Evolutionary conservation across 1,284 basidiomycete species (phyloP).

Genomic region (Xerocomus amazonicus): DNA sequence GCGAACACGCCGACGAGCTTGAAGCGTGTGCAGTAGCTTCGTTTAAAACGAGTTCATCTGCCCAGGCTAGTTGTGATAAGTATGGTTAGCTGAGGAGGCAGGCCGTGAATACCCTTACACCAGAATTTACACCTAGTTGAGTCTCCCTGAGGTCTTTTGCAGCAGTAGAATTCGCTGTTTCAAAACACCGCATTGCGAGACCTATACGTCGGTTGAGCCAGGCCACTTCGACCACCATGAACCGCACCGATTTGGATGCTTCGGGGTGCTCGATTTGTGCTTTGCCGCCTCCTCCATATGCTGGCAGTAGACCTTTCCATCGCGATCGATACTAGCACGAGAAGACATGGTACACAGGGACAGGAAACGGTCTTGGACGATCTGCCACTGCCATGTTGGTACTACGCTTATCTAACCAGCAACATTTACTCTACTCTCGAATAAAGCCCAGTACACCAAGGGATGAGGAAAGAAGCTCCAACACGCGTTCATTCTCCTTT

Average conservation of each 20-base stretch:
- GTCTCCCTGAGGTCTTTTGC: constrained; percentile 15
- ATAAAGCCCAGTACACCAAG: constrained; percentile 73
- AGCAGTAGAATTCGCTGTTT: constrained; percentile 27
- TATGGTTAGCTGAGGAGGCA: not conserved
- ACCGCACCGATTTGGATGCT: constrained; percentile 24
- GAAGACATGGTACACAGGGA: constrained; percentile 16
- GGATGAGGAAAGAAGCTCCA: constrained; percentile 68
- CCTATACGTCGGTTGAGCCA: not conserved
- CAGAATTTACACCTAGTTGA: constrained; percentile 20
- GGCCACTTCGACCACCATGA: not conserved
- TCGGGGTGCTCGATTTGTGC: constrained; percentile 17
- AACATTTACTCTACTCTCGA: constrained; percentile 39
- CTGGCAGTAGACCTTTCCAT: constrained; percentile 25
- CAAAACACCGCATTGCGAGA: not conserved
- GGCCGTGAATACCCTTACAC: constrained; percentile 11
- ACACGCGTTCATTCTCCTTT: constrained; percentile 68
- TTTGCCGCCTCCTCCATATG: constrained; percentile 27
- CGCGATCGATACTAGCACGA: constrained; percentile 3
- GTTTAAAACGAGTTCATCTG: constrained; percentile 11
- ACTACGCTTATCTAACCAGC: constrained; percentile 27
- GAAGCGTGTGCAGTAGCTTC: not conserved
- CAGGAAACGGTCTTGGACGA: not conserved
- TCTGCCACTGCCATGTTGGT: not conserved
- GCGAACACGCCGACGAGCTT: not conserved
- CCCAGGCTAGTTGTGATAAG: constrained; percentile 19